Percentiles rank a stretch among this genome's conserved stretches.
These are phyloP conservation scores for Noccaea bulbosa DNA, from an alignment of 345 rosid genomes.

Conservation along the genomic window DNA sequence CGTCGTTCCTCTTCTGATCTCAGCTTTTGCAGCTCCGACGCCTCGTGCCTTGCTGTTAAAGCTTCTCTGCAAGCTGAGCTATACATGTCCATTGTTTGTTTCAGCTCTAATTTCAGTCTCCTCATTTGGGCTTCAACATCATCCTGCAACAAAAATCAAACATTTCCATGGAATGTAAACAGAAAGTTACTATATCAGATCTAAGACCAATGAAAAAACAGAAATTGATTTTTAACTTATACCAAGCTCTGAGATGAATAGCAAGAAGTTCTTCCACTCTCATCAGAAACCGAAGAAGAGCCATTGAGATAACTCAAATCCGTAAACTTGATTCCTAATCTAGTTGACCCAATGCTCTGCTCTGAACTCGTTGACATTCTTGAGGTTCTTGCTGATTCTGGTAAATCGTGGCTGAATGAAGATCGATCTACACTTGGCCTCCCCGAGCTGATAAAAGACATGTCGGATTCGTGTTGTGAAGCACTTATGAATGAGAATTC, in stretches of 20 bases:
- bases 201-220: neutral
- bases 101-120: constrained; percentile 76
- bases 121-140: constrained; percentile 88
- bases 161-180: neutral
- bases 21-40: constrained; percentile 64
- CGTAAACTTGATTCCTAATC: constrained; percentile 50
- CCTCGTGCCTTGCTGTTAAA: constrained; percentile 76
- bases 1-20: constrained; percentile 66
- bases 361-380: constrained; percentile 70
- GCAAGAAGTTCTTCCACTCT: constrained; percentile 59
- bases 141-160: constrained; percentile 50
- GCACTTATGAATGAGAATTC: constrained; percentile 65
- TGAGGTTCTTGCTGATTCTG: constrained; percentile 50
- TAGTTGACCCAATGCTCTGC: constrained; percentile 61
- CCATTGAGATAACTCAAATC: constrained; percentile 49
- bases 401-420: constrained; percentile 51
- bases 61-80: constrained; percentile 89
- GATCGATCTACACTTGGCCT: constrained; percentile 72
- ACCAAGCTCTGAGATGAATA: constrained; percentile 64
- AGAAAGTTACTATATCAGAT: neutral
- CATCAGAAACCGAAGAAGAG: constrained; percentile 57
- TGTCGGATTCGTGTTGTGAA: constrained; percentile 56
- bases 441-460: constrained; percentile 78
- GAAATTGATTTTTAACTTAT: constrained; percentile 2
- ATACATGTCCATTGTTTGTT: constrained; percentile 95